Evolutionary conservation across 2,329 filamentous ascomycete species (phyloP), one percentile per base, ranked within the genome.

Genomic region (Exophiala lecanii-corni): DNA sequence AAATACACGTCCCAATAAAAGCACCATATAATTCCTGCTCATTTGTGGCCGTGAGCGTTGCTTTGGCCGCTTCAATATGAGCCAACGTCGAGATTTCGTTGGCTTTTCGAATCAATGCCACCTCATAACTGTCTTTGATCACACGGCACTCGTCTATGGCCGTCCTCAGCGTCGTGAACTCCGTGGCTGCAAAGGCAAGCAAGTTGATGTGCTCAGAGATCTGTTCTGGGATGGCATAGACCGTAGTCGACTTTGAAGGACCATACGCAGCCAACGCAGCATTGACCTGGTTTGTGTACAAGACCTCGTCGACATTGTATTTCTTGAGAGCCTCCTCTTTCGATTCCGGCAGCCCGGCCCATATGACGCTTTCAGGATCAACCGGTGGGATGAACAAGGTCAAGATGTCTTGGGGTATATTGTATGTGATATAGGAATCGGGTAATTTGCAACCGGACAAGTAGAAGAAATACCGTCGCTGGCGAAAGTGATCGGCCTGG

Each of bases 391-490:
- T 91, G 69, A 89, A 98, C 36, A 98, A 79, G 2, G 83, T 94
- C 30, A 89, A 78, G 56, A 81, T 79, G 53, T 81, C 76, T 36
- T 78, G 74, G 34, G 76, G 71, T 45, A 94, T 82, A 53, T 95
- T 83, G 71, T 96, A 95, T 43, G 83, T 76, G 47, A 88, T 77
- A 61, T 82, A 82, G 57, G 84, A 84, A 65, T 96, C 89, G 46
- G 89, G 78, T 20, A 94, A 74, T 50, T 81, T 76, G 60, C 82
- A 94, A 56, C 92, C 92, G 17, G 87, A 91, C 33, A 97, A 74
- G 67, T 98, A 98, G 77, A 86, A 96, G 71, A 98, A 98, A 64
- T 81, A 86, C 42, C 92, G 83, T 51, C 89, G 86, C 68, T 96
- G 89, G 53, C 87, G 78, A 64, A 95, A 96, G 17, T 81, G 87